phyloP scores from a whole-genome alignment of 2,329 filamentous ascomycete species.

The Aspergillus tubingensis region DNA sequence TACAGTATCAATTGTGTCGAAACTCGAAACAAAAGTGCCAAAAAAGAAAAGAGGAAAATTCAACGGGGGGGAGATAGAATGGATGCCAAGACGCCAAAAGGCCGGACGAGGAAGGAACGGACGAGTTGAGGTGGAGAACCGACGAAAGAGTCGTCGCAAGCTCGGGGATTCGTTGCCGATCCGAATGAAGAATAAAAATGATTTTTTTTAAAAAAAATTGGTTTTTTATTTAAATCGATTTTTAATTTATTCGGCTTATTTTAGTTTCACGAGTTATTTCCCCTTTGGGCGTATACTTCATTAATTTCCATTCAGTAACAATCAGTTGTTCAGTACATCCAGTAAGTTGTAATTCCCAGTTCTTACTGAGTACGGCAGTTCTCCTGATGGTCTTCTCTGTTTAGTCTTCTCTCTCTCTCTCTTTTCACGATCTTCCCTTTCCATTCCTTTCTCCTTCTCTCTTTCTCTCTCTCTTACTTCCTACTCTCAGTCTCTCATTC shows the following conservation, averaged over 20 bases:
- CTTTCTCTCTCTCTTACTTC: neutral
- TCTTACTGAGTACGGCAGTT: neutral
- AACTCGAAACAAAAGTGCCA: too few species aligned
- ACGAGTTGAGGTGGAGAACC: neutral
- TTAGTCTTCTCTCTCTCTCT: neutral
- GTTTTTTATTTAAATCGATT: too few species aligned
- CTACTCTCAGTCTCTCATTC: neutral
- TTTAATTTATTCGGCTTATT: too few species aligned
- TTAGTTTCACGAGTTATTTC: too few species aligned
- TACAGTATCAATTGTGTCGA: too few species aligned
- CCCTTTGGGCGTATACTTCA: too few species aligned
- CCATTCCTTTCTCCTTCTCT: neutral
- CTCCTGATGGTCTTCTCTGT: neutral
- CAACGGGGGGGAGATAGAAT: neutral
- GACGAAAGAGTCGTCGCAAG: slow-evolving; percentile 17
- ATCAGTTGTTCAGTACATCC: neutral
- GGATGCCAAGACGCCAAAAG: slow-evolving; percentile 11
- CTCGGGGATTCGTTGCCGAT: slow-evolving; percentile 7
- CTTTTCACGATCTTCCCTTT: neutral
- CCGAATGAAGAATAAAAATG: neutral
- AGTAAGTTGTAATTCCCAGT: neutral
- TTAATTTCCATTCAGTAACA: neutral
- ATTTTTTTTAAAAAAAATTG: too few species aligned
- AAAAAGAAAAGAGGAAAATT: neutral
- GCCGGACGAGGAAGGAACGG: neutral